phyloP scores from a whole-genome alignment of 1,284 basidiomycete genomes.

The Lignosus rhinocerotis region DNA sequence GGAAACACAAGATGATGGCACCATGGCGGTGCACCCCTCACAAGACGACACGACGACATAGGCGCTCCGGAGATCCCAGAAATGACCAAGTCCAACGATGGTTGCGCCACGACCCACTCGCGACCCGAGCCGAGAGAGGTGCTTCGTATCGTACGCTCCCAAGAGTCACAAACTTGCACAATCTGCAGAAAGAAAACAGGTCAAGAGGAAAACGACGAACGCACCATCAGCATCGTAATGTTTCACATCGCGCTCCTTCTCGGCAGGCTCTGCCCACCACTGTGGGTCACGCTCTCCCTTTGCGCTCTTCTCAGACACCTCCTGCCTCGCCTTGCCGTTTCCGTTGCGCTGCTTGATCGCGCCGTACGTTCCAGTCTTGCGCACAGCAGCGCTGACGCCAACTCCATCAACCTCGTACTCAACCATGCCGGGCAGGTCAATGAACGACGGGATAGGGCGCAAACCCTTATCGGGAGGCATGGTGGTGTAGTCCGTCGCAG shows the following conservation, averaged over 20 bases:
- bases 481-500: conserved; percentile 81
- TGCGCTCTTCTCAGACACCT: conserved; percentile 4
- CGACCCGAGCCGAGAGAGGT: no score
- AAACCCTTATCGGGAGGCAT: conserved; percentile 64
- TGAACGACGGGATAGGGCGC: conserved; percentile 80
- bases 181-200: background rate
- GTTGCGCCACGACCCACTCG: no score
- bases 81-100: no score
- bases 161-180: background rate
- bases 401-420: conserved; percentile 37
- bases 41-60: background rate
- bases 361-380: conserved; percentile 14
- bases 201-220: conserved; percentile 24
- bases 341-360: conserved; percentile 23
- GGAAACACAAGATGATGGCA: background rate
- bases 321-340: conserved; percentile 17
- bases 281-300: conserved; percentile 36
- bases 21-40: background rate
- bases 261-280: conserved; percentile 28
- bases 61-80: no score
- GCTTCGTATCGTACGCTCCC: no score
- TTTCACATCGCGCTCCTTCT: conserved; percentile 44
- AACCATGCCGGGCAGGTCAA: conserved; percentile 65
- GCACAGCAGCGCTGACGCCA: conserved; percentile 22
- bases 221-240: conserved; percentile 88